Evolutionary conservation across 495 filamentous ascomycete genomes (phyloP).

Genomic region (Penicillium antarcticum): DNA sequence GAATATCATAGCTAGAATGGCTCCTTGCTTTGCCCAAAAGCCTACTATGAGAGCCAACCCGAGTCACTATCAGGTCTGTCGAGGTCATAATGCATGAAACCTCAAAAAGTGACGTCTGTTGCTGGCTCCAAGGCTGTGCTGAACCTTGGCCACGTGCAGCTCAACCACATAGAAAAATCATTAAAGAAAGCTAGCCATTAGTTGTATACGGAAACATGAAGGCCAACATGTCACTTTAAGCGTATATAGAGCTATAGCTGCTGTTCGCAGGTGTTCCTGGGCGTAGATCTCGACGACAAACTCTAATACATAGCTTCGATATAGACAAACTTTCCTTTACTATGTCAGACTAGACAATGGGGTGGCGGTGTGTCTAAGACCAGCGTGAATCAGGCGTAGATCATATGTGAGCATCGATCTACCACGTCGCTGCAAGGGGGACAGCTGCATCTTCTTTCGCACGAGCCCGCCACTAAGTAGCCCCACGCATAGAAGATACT

Average conservation of each 20-base stretch:
- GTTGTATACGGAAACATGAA: neutral
- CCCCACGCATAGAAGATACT: neutral
- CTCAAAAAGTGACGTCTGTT: neutral
- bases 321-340: neutral
- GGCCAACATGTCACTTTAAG: neutral
- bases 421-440: neutral
- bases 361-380: slow-evolving; percentile 1
- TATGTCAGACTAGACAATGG: neutral
- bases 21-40: neutral
- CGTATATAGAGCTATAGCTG: no score
- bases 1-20: neutral
- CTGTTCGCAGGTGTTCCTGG: no score
- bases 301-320: no score
- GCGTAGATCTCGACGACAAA: no score
- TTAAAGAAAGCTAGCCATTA: neutral
- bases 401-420: neutral
- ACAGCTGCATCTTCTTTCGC: neutral
- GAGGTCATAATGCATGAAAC: slow-evolving; percentile 1
- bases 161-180: neutral
- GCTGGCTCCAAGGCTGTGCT: neutral
- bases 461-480: neutral
- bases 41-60: neutral
- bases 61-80: neutral
- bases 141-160: neutral
- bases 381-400: neutral